Base-by-base conservation (phyloP, 176 grass and related monocot species). In the Oryza rufipogon region DNA sequence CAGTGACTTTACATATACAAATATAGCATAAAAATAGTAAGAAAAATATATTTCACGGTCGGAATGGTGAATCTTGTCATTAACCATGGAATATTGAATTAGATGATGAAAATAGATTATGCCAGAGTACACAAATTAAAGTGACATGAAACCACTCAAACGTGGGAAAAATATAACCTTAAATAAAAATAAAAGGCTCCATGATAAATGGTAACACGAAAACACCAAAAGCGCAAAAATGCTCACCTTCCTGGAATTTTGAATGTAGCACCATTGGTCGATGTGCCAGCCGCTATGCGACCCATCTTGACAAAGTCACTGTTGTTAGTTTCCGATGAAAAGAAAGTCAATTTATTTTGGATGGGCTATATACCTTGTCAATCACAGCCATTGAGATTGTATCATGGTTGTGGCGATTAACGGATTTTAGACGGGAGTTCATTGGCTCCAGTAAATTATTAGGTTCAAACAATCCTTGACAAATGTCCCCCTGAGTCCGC, bases 341-440 rank as follows among this genome's bases (percentile, higher is more conserved):
- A 58, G 49, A 83, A 81, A 66, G 42, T 82, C 16, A 64, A 9
- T 26, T 60, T 45, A 78, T 34, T 66, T 66, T 70, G 28, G 73
- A 77, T 75, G 32, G 25, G 32, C 7, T 52, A 90, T 13, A 66
- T 73, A 98, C 96, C 86, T 93, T 91, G 81, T 98, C 93, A 87
- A 95, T 89, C 44, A 92, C 89, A 2, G 96, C 91, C 93, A 98
- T 93, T 70, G 93, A 98, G 49, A 98, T 98, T 22, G 93, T 98
- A 51, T 98, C 91, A 92, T 98, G 93, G 87, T 85, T 98, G 82
- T 95, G 48, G 36, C 42, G 83, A 90, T 77, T 76, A 83, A 93
- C 16, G 76, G 76, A 16, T n/a, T 87, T 93, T 10, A 39, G 79
- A 39, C 68, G 73, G 19, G 73, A 75, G 9, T 88, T 54, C 60